These are phyloP conservation scores for Papilionanthe hybrid DNA, from an alignment of 116 monocot species.

Conservation along the genomic window DNA sequence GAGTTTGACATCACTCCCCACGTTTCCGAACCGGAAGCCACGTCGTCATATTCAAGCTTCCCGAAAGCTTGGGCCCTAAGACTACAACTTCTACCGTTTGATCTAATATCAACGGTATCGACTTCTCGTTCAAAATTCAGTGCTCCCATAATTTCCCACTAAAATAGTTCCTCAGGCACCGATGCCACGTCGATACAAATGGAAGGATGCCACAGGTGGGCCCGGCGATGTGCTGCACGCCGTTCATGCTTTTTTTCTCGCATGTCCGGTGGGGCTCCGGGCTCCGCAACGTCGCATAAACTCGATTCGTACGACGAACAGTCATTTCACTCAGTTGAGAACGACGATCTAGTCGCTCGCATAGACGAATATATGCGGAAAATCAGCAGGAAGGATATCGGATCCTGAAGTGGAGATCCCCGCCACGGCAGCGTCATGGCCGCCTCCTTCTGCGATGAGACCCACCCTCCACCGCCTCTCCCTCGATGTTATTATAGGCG, in stretches of 20 bases:
- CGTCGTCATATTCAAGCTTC: too few species aligned
- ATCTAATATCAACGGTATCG: too few species aligned
- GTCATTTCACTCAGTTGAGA: too few species aligned
- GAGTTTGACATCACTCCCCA: too few species aligned
- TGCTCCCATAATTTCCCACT: too few species aligned
- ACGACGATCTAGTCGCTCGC: background rate
- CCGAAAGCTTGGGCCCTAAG: too few species aligned
- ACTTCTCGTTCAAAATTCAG: too few species aligned
- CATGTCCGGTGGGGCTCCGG: background rate
- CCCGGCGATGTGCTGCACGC: constrained; percentile 5
- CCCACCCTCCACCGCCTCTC: constrained; percentile 3
- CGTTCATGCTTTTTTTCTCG: background rate
- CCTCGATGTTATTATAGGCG: background rate
- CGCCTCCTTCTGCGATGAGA: background rate
- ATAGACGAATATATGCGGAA: background rate
- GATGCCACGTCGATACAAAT: background rate
- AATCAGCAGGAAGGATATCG: background rate
- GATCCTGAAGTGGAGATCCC: background rate
- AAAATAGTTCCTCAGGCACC: too few species aligned
- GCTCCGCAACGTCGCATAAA: background rate
- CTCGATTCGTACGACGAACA: background rate
- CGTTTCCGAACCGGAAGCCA: too few species aligned
- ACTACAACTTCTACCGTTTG: too few species aligned
- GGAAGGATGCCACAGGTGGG: constrained; percentile 1
- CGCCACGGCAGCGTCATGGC: constrained; percentile 5